phyloP scores from a whole-genome alignment of 139 green algal species.

The Edaphochlamys debaryana region DNA sequence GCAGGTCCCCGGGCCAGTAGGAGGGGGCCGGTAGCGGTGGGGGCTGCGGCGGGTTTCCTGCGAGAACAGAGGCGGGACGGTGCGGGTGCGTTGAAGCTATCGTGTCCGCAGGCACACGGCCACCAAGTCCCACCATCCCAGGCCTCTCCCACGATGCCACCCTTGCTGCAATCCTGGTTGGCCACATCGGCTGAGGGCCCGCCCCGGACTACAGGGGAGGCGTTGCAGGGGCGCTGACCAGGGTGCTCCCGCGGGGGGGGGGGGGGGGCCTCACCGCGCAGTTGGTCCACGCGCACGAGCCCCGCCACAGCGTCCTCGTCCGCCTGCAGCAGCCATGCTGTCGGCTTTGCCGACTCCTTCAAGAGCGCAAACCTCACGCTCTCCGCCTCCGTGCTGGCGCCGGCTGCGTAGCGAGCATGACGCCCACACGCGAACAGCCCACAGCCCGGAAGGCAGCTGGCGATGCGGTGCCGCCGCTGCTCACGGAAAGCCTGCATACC shows the following conservation, averaged over 20 bases:
- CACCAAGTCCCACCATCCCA: no score
- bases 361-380: background rate
- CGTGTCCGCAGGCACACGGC: no score
- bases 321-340: background rate
- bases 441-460: background rate
- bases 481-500: conserved; percentile 4
- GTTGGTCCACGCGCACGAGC: background rate
- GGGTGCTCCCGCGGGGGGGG: no score
- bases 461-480: background rate
- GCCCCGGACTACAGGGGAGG: no score
- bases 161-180: no score
- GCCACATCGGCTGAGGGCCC: no score
- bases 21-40: background rate
- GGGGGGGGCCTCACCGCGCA: conserved; percentile 13
- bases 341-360: background rate
- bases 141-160: no score
- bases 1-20: background rate
- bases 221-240: no score
- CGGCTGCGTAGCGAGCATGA: background rate
- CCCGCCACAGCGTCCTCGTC: background rate
- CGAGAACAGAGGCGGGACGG: no score
- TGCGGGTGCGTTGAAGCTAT: background rate
- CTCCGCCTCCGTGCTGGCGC: background rate
- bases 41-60: background rate
- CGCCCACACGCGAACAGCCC: conserved; percentile 11